Conservation (phyloP, 306 rosid genomes). For the Canavalia ensiformis region DNA sequence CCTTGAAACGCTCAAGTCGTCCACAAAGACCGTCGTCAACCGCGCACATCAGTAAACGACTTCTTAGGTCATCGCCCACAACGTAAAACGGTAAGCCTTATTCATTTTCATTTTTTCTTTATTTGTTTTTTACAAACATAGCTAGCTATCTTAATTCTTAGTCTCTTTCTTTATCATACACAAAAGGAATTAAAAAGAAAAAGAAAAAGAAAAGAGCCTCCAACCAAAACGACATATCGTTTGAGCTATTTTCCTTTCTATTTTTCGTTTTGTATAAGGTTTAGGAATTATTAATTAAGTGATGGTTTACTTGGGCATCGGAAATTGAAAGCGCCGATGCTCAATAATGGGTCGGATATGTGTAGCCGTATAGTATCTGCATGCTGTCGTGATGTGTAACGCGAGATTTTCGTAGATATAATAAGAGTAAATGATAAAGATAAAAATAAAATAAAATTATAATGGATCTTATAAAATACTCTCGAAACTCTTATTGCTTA, state of each 20-base stretch:
- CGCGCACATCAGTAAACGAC: constrained; percentile 38
- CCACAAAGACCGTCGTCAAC: constrained; percentile 37
- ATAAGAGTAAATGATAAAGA: too few species aligned
- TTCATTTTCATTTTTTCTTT: neutral
- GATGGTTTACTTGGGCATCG: neutral
- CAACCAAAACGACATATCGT: constrained; percentile 23
- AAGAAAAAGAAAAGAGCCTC: too few species aligned
- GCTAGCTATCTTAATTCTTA: too few species aligned
- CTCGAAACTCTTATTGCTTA: neutral
- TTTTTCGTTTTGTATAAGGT: neutral
- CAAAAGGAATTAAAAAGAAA: neutral
- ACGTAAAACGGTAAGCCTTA: constrained; percentile 4
- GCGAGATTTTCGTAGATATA: neutral
- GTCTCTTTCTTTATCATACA: neutral
- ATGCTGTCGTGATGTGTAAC: neutral
- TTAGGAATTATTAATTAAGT: neutral
- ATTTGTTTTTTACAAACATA: too few species aligned
- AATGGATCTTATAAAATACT: neutral
- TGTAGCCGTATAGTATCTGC: neutral
- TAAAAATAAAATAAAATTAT: too few species aligned
- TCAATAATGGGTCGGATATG: too few species aligned
- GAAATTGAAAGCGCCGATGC: neutral
- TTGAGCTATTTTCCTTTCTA: neutral
- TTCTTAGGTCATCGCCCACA: neutral
- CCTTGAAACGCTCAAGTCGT: constrained; percentile 50